Percentiles rank a stretch among this genome's conserved stretches.
phyloP scores from a whole-genome alignment of 768 basidiomycete species.

The Collybia nuda region DNA sequence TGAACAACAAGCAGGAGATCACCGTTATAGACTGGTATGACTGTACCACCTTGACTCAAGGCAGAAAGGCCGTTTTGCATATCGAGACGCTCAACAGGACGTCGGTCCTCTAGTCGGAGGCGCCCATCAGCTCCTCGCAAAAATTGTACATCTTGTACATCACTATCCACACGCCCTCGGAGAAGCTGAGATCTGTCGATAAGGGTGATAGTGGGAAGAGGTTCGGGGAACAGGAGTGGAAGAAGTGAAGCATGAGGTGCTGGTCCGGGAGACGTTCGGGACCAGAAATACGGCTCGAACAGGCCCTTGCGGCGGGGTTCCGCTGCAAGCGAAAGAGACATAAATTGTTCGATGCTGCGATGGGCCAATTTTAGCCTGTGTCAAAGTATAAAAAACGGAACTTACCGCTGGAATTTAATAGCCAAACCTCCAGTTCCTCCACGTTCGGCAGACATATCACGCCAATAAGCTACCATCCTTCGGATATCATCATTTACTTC shows the following conservation, averaged over 20 bases:
- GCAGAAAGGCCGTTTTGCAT: constrained; percentile 33
- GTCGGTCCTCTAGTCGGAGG: constrained; percentile 34
- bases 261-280: constrained; percentile 34
- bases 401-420: constrained; percentile 64
- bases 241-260: constrained; percentile 47
- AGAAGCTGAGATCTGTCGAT: constrained; percentile 66
- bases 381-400: constrained; percentile 8
- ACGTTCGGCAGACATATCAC: constrained; percentile 39
- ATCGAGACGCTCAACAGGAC: constrained; percentile 29
- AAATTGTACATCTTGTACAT: constrained; percentile 58
- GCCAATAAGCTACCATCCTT: constrained; percentile 59
- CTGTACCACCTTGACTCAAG: constrained; percentile 58
- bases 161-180: constrained; percentile 71
- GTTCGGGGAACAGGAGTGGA: constrained; percentile 76
- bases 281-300: constrained; percentile 80
- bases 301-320: constrained; percentile 74
- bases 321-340: constrained; percentile 72
- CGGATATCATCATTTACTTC: constrained; percentile 46
- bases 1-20: constrained; percentile 74
- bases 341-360: constrained; percentile 70
- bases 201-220: constrained; percentile 64
- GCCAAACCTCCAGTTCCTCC: constrained; percentile 41
- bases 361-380: not conserved
- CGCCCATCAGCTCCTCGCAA: constrained; percentile 53
- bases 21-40: constrained; percentile 73